Base-by-base conservation (phyloP, 2,329 filamentous ascomycete species). In the Trichoderma guizhouense region DNA sequence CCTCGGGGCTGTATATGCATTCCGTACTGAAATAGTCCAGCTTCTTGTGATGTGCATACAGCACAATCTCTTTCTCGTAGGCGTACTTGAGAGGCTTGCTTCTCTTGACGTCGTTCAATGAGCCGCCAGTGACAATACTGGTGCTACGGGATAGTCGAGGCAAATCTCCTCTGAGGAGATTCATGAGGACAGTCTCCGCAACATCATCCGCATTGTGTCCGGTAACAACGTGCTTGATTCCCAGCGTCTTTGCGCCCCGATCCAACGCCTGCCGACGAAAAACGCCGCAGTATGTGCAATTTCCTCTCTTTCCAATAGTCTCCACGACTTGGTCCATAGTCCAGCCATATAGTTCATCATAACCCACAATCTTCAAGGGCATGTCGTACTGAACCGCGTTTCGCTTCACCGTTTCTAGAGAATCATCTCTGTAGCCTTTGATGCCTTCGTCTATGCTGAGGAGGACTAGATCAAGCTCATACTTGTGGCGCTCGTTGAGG, bases 241-340 rank as follows among this genome's bases (percentile, higher is more conserved):
- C 91, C 71, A 99, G 83, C 81, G 92, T 91, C 77, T 94, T 95
- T 6, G 96, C 94, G 21, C 96, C 96, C 9, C 96, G 90, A 80
- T 99, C 96, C 39, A 99, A 86, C 2, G 96, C 96, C 83, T 99
- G 96, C 72, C 97, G 88, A 69, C 96, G 88, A 79, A 99, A 99
- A 21, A 99, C 96, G 15, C 96, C 96, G 78, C 96, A 99, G 79
- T 99, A 99, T 34, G 97, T 99, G 86, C 96, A 99, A 82, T 99
- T 99, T 34, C 95, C 95, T 82, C 98, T 98, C 84, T 98, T 98
- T 15, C 96, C 96, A 65, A 99, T 93, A 62, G 95, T 93, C 77
- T 95, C 93, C 5, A 99, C 97, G 11, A 99, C 96, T 79, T 98
- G 94, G 79, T 99, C 96, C 96, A 99, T 99, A 1, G 95, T 98